Evolutionary conservation across 2,329 filamentous ascomycete genomes (phyloP).

Genomic region (Pseudogymnoascus pannorum): DNA sequence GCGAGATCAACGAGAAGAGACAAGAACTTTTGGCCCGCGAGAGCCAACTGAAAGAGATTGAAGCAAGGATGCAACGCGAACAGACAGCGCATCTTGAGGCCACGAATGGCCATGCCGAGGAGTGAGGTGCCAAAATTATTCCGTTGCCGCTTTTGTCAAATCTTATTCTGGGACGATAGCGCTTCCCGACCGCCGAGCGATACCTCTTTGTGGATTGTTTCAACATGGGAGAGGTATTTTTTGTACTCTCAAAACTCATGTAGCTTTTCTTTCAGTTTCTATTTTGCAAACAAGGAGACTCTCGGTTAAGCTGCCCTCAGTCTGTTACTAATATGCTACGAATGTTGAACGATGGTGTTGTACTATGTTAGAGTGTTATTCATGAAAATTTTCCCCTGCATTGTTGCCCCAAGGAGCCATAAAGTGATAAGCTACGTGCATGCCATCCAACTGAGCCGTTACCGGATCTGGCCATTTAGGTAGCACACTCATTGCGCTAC

Average conservation of each 20-base stretch:
- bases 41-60: conserved; percentile 97
- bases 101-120: conserved; percentile 21
- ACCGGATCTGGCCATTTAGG: neutral
- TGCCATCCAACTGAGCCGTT: neutral
- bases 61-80: conserved; percentile 93
- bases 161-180: conserved; percentile 7
- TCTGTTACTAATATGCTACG: conserved; percentile 12
- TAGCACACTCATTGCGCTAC: neutral
- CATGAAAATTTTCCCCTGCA: conserved; percentile 10
- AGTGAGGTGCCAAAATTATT: conserved; percentile 6
- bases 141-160: conserved; percentile 6
- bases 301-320: conserved; percentile 8
- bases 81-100: conserved; percentile 45
- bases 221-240: conserved; percentile 5
- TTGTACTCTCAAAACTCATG: conserved; percentile 10
- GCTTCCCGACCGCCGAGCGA: conserved; percentile 8
- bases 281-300: conserved; percentile 9
- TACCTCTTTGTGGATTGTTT: conserved; percentile 10
- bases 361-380: conserved; percentile 10
- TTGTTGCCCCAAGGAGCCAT: neutral
- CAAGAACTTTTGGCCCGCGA: conserved; percentile 96
- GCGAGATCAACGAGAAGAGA: conserved; percentile 99
- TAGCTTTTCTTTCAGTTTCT: conserved; percentile 8
- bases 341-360: conserved; percentile 11
- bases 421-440: neutral